phyloP scores from a whole-genome alignment of 805 yeast genomes.

The Suhomyces canberraensis region DNA sequence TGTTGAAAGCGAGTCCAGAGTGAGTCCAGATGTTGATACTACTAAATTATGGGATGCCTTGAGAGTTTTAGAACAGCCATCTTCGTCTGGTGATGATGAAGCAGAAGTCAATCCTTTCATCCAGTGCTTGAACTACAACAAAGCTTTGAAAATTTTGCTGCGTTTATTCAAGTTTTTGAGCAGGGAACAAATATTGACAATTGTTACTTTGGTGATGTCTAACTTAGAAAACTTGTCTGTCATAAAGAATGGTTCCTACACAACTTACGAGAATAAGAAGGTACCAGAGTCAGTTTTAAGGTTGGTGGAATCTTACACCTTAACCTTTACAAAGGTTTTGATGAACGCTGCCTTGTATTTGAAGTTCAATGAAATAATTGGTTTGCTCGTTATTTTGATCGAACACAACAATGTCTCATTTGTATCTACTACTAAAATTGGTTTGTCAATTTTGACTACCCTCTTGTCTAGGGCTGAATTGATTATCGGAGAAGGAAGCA shows the following conservation, averaged over 20 bases:
- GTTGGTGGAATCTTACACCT: conserved; percentile 73
- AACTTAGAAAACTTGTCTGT: conserved; percentile 78
- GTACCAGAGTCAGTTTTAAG: conserved; percentile 54
- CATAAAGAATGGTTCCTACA: conserved; percentile 74
- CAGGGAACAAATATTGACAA: conserved; percentile 71
- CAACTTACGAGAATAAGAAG: conserved; percentile 49
- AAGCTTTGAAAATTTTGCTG: conserved; percentile 85
- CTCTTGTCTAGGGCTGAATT: conserved; percentile 88
- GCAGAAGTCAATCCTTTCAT: conserved; percentile 72
- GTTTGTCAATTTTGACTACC: conserved; percentile 85
- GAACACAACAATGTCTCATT: conserved; percentile 68
- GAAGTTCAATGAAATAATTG: conserved; percentile 73
- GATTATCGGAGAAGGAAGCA: conserved; percentile 76
- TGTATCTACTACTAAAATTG: conserved; percentile 71
- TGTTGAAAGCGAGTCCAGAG: conserved; percentile 61
- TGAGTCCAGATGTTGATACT: conserved; percentile 33
- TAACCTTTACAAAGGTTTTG: conserved; percentile 77
- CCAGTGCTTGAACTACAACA: conserved; percentile 76
- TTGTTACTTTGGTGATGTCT: conserved; percentile 74
- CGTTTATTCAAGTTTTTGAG: conserved; percentile 81
- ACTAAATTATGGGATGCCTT: conserved; percentile 70
- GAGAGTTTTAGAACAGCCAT: conserved; percentile 62
- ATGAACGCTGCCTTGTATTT: conserved; percentile 83
- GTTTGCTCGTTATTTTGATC: conserved; percentile 65
- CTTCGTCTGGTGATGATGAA: conserved; percentile 47